Evolutionary conservation across 805 yeast genomes (phyloP), one percentile per base, ranked within the genome.

Genomic region (Lipomyces spencermartinsiae): DNA sequence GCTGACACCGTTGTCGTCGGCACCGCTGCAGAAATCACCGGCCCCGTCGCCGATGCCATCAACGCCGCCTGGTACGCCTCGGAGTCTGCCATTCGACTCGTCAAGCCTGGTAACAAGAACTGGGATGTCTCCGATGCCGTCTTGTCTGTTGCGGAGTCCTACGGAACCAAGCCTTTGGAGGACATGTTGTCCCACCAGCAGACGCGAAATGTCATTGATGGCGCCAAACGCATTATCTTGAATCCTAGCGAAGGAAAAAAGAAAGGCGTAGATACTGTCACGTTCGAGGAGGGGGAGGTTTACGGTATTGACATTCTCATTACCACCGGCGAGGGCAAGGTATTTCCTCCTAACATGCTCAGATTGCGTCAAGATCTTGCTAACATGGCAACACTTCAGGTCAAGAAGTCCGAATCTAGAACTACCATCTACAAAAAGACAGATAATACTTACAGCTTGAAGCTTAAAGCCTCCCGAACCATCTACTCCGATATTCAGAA

Each of bases 161-260:
- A 79, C 77, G 90, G 82, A 60, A 84, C 86, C 72, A 80, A 80
- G 56, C 87, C 94, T 53, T 83, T 90, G 53, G 92, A 90, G 80
- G 89, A 91, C 73, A 90, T 89, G 93, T 85, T 90, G 71, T 80
- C 90, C 62, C 90, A 88, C 81, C 87, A 87, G 81, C 91, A 87
- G 80, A 84, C 82, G 74, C 84, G 87, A 76, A 85, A 89, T 77
- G 87, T 85, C 58, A 78, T 89, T 75, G 89, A 88, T 74, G 94
- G 93, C 66, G 86, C 89, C 74, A 89, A 90, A 82, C 91, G 89
- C 78, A 84, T 90, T 76, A 89, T 90, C 76, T 80, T 90, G 73
- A 90, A 90, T 82, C 94, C 94, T 73, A 79, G 85, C 69, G 91
- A 88, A 75, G 83, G 82, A 73, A 91, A 89, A 82, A 86, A 84